Evolutionary conservation across 176 grass and related monocot species (phyloP).

Genomic region (Alopecurus myosuroides): DNA sequence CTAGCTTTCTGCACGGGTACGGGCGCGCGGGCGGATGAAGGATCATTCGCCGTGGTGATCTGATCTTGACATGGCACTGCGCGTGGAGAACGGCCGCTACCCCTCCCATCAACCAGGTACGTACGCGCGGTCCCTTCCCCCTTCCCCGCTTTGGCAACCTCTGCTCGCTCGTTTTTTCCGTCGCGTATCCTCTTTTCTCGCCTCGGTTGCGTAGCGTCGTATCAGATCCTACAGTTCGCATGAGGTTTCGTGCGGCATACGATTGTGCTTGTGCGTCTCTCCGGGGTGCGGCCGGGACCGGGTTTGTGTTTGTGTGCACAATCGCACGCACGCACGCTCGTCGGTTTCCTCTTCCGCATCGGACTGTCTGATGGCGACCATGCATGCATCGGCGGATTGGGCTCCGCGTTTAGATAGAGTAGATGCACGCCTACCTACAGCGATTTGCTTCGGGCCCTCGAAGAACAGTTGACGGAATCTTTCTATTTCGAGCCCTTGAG

Average conservation of each 20-base stretch:
- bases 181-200: neutral
- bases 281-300: neutral
- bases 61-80: conserved; percentile 33
- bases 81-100: conserved; percentile 33
- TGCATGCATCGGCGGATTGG: neutral
- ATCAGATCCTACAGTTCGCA: neutral
- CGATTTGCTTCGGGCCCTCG: neutral
- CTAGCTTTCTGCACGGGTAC: neutral
- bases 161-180: neutral
- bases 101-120: conserved; percentile 21
- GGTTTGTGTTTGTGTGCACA: neutral
- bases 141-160: conserved; percentile 9
- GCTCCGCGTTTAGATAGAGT: neutral
- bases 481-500: neutral
- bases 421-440: neutral
- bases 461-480: neutral
- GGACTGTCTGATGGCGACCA: neutral
- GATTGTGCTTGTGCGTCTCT: neutral
- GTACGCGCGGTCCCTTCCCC: neutral
- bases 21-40: neutral
- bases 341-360: neutral
- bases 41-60: neutral
- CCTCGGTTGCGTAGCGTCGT: neutral
- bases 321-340: neutral
- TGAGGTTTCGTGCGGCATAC: neutral